Conservation (phyloP, 2,329 filamentous ascomycete genomes). For the Penicillium paneum region DNA sequence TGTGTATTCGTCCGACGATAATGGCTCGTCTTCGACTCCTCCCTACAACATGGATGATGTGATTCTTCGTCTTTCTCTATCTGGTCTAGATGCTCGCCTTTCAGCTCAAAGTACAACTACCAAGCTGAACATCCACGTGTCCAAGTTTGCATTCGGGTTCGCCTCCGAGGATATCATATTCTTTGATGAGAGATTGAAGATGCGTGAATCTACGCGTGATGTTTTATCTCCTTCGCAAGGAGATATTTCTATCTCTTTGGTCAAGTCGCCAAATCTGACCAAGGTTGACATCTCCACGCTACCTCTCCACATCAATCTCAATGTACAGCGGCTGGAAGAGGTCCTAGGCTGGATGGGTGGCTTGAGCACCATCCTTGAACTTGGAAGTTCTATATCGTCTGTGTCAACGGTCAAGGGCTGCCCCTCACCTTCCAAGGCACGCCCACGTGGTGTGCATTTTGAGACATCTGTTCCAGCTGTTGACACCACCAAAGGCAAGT, state of each 20-base stretch:
- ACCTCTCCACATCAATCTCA: conserved; percentile 70
- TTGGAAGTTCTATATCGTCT: conserved; percentile 79
- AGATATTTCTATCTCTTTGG: conserved; percentile 41
- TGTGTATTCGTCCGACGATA: conserved; percentile 22
- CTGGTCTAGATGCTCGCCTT: conserved; percentile 27
- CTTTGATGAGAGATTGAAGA: conserved; percentile 49
- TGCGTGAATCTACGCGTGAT: conserved; percentile 47
- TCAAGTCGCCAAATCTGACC: conserved; percentile 29
- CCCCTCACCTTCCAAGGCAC: conserved; percentile 30
- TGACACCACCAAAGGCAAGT: conserved; percentile 10
- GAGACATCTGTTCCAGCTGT: conserved; percentile 43
- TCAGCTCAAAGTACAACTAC: conserved; percentile 19
- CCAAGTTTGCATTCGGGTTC: conserved; percentile 49
- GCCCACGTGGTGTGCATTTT: conserved; percentile 56
- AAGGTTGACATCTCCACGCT: conserved; percentile 67
- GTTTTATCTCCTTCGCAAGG: conserved; percentile 34
- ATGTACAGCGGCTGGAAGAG: conserved; percentile 79
- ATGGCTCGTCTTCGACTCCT: conserved; percentile 12
- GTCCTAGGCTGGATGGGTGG: conserved; percentile 87
- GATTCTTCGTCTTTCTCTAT: conserved; percentile 31
- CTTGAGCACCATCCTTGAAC: conserved; percentile 82
- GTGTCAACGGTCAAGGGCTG: conserved; percentile 54
- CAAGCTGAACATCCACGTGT: conserved; percentile 32
- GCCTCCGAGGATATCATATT: conserved; percentile 51
- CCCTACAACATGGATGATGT: conserved; percentile 30